Percentiles rank a stretch among this genome's conserved stretches.
phyloP scores from a whole-genome alignment of 169 alveolate species.

The Cryptosporidium bovis region DNA sequence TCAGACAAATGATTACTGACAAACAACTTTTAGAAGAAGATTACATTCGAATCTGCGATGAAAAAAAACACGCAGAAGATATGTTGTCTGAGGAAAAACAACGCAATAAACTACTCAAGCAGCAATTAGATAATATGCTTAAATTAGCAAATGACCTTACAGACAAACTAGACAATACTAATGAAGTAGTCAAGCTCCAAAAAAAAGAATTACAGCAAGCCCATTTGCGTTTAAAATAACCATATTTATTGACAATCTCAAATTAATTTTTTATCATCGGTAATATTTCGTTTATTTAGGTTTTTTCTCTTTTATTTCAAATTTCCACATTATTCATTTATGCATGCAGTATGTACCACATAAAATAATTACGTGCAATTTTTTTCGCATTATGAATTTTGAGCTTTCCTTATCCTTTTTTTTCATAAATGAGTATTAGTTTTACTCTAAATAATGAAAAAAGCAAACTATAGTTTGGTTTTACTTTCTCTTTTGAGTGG shows the following conservation, averaged over 20 bases:
- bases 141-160: slow-evolving; percentile 18
- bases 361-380: slow-evolving; percentile 4
- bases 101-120: slow-evolving; percentile 34
- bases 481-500: neutral
- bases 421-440: neutral
- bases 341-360: slow-evolving; percentile 42
- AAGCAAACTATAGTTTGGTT: neutral
- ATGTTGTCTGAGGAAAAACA: slow-evolving; percentile 25
- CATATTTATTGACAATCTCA: neutral
- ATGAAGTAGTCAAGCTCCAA: slow-evolving; percentile 2
- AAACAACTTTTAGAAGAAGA: slow-evolving; percentile 59
- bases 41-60: slow-evolving; percentile 15
- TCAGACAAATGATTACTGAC: slow-evolving; percentile 24
- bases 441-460: neutral
- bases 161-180: slow-evolving; percentile 31
- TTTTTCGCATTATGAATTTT: neutral
- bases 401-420: neutral
- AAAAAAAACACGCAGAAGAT: slow-evolving; percentile 16
- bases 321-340: slow-evolving; percentile 20
- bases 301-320: neutral
- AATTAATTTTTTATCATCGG: neutral
- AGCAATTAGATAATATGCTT: slow-evolving; percentile 48
- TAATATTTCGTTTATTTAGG: neutral
- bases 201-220: neutral
- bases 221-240: neutral